A percentile compares a stretch with the other conserved stretches of the same genome.
These are phyloP conservation scores for Xylaria sp. DNA, from an alignment of 2,329 filamentous ascomycete genomes.

Conservation along the genomic window DNA sequence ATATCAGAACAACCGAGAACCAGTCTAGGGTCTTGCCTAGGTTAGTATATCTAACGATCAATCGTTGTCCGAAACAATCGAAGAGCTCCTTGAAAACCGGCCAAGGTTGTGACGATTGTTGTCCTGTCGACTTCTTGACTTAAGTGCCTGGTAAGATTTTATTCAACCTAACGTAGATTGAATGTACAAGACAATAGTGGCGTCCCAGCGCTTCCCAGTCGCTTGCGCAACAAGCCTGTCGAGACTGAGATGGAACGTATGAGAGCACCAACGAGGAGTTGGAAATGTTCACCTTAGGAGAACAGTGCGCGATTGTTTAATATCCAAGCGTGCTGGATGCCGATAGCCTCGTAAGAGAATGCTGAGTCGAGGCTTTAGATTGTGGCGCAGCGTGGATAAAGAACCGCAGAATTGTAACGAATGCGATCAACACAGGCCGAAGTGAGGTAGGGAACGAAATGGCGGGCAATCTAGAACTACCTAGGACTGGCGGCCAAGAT, in stretches of 20 bases:
- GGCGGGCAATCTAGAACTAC: constrained; percentile 42
- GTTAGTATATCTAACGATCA: constrained; percentile 3
- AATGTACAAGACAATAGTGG: constrained; percentile 5
- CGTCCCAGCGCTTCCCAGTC: constrained; percentile 18
- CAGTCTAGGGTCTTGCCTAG: constrained; percentile 1
- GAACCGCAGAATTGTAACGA: constrained; percentile 39
- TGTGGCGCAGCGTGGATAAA: constrained; percentile 27
- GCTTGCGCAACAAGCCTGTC: constrained; percentile 20
- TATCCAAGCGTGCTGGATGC: constrained; percentile 37
- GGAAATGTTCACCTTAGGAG: constrained; percentile 16
- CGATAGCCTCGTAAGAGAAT: constrained; percentile 37
- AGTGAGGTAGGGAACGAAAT: constrained; percentile 44
- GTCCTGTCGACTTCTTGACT: constrained; percentile 1
- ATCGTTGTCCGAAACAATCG: neutral
- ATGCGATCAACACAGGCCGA: constrained; percentile 50
- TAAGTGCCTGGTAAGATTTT: neutral
- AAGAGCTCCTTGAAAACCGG: constrained; percentile 15
- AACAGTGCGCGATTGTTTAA: constrained; percentile 24
- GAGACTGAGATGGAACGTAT: neutral
- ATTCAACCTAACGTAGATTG: neutral
- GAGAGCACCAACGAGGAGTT: constrained; percentile 11
- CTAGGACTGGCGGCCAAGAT: constrained; percentile 32
- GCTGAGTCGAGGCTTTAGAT: constrained; percentile 39
- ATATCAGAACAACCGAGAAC: constrained; percentile 4
- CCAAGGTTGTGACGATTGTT: neutral